Evolutionary conservation across 2,329 filamentous ascomycete genomes (phyloP).

Genomic region (Hypomyces rosellus): DNA sequence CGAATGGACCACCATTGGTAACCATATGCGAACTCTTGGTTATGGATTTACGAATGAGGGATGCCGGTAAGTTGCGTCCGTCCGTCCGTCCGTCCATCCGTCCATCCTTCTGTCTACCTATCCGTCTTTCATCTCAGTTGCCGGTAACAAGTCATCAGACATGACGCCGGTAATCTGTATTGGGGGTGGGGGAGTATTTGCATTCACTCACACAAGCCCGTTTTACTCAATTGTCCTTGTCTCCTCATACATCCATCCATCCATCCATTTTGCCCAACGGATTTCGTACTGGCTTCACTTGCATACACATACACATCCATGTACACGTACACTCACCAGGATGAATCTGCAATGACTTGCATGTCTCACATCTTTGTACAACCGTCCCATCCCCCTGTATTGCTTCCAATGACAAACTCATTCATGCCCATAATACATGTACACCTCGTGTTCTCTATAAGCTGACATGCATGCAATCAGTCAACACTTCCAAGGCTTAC

Average conservation of each 20-base stretch:
- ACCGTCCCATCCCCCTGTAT: too few relatives aligned
- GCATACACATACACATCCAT: not conserved
- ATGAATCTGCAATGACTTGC: too few relatives aligned
- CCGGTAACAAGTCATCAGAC: not conserved
- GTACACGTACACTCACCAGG: too few relatives aligned
- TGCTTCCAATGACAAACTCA: too few relatives aligned
- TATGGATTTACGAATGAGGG: constrained; percentile 61
- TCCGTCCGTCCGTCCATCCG: not conserved
- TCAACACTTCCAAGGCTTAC: constrained; percentile 56
- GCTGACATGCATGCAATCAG: constrained; percentile 24
- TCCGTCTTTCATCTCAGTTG: not conserved
- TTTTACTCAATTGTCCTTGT: not conserved
- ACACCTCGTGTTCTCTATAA: too few relatives aligned
- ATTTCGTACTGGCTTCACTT: too few relatives aligned
- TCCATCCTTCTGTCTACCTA: not conserved
- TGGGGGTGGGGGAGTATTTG: not conserved
- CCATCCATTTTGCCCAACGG: not conserved
- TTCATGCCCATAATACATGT: too few relatives aligned
- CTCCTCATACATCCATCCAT: too few relatives aligned
- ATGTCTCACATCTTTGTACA: too few relatives aligned
- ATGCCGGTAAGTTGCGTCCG: constrained; percentile 47
- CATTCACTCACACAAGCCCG: not conserved
- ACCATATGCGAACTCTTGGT: constrained; percentile 52
- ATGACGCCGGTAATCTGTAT: not conserved
- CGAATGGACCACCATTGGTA: constrained; percentile 58